Base-by-base conservation (phyloP, 306 rosid genomes). In the Betula pendula region DNA sequence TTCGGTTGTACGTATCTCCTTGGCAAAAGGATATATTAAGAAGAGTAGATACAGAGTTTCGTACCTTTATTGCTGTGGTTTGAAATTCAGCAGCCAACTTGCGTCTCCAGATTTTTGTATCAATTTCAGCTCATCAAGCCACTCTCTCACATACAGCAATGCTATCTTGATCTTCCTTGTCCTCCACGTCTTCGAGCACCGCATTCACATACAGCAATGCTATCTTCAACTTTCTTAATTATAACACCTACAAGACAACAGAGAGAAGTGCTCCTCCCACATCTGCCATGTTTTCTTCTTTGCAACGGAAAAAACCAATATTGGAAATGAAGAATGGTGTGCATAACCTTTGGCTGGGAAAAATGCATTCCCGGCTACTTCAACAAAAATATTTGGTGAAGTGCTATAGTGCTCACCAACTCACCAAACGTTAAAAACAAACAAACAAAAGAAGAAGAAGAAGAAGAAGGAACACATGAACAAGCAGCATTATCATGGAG, bases 151-250 rank as follows among this genome's bases (percentile, higher is more conserved):
- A n/a, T 1, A 0, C 5, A 0, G 12, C n/a, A n/a, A n/a, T n/a
- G n/a, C 40, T 66, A n/a, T 8, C 6, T 3, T 29, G 1, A 76
- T n/a, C 7, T 8, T 66, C 66, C 73, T 31, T 76, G 13, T 49
- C 67, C 17, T 66, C 80, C 2, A 73, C 74, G 43, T 66, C 80
- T 8, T 50, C 58, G 11, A 66, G 66, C n/a, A 76, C 40, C 19
- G 4, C 11, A 42, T 42, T 35, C 17, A 19, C 66, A 10, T 24
- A 35, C 25, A 3, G 14, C 55, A 60, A 31, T 20, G 7, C 44
- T 12, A 74, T 51, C 27, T 67, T 35, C 25, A 76, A 38, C 67
- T 68, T 66, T 15, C 65, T 24, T n/a, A n/a, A n/a, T n/a, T n/a
- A n/a, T n/a, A n/a, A n/a, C n/a, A n/a, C n/a, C n/a, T n/a, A n/a